phyloP scores from a whole-genome alignment of 1,284 basidiomycete genomes.

The Rhizoctonia solani region DNA sequence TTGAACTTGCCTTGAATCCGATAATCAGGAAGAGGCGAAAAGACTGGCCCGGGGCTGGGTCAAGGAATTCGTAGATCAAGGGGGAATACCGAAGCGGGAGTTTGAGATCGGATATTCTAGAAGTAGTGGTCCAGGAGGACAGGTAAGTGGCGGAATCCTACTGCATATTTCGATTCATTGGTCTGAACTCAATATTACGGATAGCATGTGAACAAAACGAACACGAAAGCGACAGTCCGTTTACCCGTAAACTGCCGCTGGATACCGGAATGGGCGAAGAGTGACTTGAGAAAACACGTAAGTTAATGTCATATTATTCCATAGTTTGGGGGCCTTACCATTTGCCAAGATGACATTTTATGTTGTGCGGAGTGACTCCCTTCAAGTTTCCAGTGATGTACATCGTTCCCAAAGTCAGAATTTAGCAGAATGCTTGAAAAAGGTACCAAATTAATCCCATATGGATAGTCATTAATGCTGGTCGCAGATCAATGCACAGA shows the following conservation, averaged over 20 bases:
- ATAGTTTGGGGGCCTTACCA: background rate
- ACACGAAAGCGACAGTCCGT: conserved; percentile 16
- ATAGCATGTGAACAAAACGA: conserved; percentile 27
- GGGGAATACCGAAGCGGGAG: conserved; percentile 14
- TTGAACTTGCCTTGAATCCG: background rate
- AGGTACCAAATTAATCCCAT: background rate
- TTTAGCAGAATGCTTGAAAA: conserved; percentile 18
- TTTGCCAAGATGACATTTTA: conserved; percentile 7
- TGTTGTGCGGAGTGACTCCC: conserved; percentile 7
- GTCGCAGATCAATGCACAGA: conserved; percentile 16
- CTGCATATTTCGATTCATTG: no score
- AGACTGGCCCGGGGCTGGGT: conserved; percentile 1
- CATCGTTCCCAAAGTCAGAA: conserved; percentile 29
- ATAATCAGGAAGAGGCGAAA: conserved; percentile 6
- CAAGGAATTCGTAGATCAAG: background rate
- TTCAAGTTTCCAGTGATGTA: conserved; percentile 15
- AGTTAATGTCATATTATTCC: background rate
- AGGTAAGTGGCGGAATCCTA: background rate
- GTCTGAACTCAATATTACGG: background rate
- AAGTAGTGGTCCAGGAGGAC: conserved; percentile 27
- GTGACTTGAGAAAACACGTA: background rate
- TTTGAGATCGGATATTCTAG: conserved; percentile 24
- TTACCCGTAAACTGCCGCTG: conserved; percentile 10
- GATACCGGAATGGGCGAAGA: conserved; percentile 18
- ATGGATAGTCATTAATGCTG: background rate